Evolutionary conservation across 75 land plant species (phyloP).

Genomic region (Chamaecyparis obtusa): DNA sequence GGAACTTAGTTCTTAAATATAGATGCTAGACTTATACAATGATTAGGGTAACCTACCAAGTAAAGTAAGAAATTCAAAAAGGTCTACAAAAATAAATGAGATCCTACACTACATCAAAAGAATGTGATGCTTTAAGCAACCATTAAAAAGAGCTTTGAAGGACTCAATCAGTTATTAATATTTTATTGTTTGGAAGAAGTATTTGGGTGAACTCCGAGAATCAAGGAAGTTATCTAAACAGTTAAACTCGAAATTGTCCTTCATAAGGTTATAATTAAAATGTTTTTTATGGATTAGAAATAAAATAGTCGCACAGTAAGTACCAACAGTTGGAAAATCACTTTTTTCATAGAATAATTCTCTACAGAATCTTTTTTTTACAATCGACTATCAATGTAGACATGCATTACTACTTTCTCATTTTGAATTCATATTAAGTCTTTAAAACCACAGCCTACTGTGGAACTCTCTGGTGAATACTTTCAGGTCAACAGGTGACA

Average conservation of each 20-base stretch:
- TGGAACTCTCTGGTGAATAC: constrained; percentile 1
- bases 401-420: neutral
- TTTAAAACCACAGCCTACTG: neutral
- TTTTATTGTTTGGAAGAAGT: neutral
- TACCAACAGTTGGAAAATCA: neutral
- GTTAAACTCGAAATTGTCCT: neutral
- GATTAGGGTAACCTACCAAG: neutral
- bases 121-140: neutral
- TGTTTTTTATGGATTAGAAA: neutral
- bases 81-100: neutral
- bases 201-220: neutral
- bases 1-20: neutral
- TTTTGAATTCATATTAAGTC: neutral
- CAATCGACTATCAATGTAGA: neutral
- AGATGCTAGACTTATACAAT: neutral
- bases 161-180: neutral
- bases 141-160: neutral
- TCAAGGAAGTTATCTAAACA: neutral
- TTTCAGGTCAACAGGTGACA: neutral
- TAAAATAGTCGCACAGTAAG: neutral
- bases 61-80: neutral
- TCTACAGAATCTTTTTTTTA: too few relatives aligned
- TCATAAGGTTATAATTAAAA: neutral
- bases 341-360: too few relatives aligned
- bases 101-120: neutral